Evolutionary conservation across 164 flowering plant species (phyloP), one percentile per base, ranked within the genome.

Genomic region (Saururus chinensis): DNA sequence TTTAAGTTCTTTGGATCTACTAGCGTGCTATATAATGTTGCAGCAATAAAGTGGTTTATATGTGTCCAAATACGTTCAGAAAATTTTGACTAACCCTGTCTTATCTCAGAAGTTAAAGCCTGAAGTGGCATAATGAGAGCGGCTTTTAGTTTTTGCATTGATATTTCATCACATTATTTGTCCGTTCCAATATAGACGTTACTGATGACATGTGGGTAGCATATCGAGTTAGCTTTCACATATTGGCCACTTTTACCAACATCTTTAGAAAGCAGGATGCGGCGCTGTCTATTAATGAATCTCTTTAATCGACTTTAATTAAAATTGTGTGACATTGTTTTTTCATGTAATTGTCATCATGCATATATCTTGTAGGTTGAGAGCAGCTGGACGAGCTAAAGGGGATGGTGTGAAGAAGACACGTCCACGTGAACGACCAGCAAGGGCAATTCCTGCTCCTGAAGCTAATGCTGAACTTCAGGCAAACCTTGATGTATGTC

Each of bases 401-500:
- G 86, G 76, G 23, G 89, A 84, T 55, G 85, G 79, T 54, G 79
- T 61, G 57, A 90, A 79, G 86, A 88, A 79, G 80, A 56, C 75
- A 23, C 86, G 93, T 14, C 21, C 74, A 20, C 86, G 89, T 57
- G 96, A 84, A 56, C 82, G 95, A 66, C 51, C 80, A 52, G 73
- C 60, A 19, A 77, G 95, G 71, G 88, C 81, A 57, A 59, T 77
- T 41, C 89, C 92, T 76, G 95, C 85, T 73, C 91, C 95, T 17
- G 88, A 86, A 70, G 97, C 93, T 59, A 90, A 90, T 74, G 89
- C 89, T 4, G 93, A 86, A 73, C 82, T 84, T 66, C 93, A 82
- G 72, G 68, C 81, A 60, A 90, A 90, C 76, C 75, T 88, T 65
- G 95, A 90, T 81, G 97, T 90, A 86, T 54, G 92, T 70, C 73